Base-by-base conservation (phyloP, 2,329 filamentous ascomycete genomes). In the Pseudovirgaria hyperparasitica region DNA sequence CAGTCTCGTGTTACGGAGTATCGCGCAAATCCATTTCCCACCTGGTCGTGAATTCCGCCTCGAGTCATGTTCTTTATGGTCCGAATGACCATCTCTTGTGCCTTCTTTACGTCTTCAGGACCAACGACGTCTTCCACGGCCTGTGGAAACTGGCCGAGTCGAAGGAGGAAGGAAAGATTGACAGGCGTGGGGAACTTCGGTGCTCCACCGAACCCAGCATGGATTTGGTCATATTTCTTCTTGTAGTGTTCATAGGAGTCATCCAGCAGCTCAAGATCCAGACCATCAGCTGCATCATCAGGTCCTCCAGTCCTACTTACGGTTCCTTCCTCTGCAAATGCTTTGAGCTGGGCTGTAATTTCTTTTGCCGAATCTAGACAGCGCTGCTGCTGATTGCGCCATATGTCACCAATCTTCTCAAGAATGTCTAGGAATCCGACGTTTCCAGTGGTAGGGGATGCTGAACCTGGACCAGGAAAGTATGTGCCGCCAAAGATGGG, bases 401-500 rank as follows among this genome's bases (percentile, higher is more conserved):
- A 98, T 9, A 73, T 63, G 34, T 67, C 61, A 6, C 63, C 43
- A 13, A 96, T 69, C 54, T 92, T 94, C 41, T 78, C 66, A 26
- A 94, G 53, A 18, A 96, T 84, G 12, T 77, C 73, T 21, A 92
- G 62, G 42, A 94, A 93, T 22, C 82, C 76, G n/a, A 82, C 67
- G 4, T 76, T 70, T 23, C 64, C 65, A 14, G 58, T 55, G 18
- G 54, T 48, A 5, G 47, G 47, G 39, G 46, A 58, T 33, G 52
- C 62, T 4, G 73, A 70, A 25, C 73, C 76, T 0, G 85, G 82
- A 1, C 81, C 82, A 4, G 86, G 84, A 81, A 85, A 96, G 54
- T 94, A 96, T 6, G 87, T 94, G 14, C 87, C 87, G 19, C 90
- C 90, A 55, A 94, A 96, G 7, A 98, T 80, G 1, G 90, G 90